These are phyloP conservation scores for Chaetomium cochliodes DNA, from an alignment of 495 filamentous ascomycete genomes.

Conservation along the genomic window DNA sequence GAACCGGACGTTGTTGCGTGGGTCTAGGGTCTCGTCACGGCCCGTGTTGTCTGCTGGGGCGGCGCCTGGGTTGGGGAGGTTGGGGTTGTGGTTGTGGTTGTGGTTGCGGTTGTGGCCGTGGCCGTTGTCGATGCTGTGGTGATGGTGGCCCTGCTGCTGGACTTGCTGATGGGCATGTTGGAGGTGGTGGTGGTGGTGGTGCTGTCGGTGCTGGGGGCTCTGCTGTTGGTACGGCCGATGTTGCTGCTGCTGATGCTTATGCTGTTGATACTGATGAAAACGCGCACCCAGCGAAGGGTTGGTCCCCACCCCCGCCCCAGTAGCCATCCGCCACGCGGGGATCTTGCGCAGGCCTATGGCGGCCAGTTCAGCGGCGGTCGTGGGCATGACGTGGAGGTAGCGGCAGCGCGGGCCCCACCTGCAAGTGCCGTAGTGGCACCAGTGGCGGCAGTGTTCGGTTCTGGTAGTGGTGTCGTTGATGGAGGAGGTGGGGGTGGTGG, in stretches of 20 bases:
- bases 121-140: background rate
- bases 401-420: constrained; percentile 45
- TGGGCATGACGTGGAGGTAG: constrained; percentile 46
- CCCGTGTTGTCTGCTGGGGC: no score
- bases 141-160: background rate
- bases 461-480: background rate
- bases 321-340: constrained; percentile 37
- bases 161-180: no score
- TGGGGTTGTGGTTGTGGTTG: background rate
- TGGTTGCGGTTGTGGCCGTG: background rate
- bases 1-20: background rate
- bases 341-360: constrained; percentile 39
- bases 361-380: constrained; percentile 34
- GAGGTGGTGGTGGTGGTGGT: no score
- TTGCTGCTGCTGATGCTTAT: background rate
- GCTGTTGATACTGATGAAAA: background rate
- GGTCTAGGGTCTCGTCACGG: background rate
- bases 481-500: background rate
- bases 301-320: background rate
- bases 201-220: background rate
- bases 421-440: constrained; percentile 46
- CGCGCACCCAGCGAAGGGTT: no score
- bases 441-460: constrained; percentile 43
- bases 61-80: no score
- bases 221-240: background rate